phyloP scores from a whole-genome alignment of 1,284 basidiomycete genomes.

The Sporisorium iseilematis-ciliati region DNA sequence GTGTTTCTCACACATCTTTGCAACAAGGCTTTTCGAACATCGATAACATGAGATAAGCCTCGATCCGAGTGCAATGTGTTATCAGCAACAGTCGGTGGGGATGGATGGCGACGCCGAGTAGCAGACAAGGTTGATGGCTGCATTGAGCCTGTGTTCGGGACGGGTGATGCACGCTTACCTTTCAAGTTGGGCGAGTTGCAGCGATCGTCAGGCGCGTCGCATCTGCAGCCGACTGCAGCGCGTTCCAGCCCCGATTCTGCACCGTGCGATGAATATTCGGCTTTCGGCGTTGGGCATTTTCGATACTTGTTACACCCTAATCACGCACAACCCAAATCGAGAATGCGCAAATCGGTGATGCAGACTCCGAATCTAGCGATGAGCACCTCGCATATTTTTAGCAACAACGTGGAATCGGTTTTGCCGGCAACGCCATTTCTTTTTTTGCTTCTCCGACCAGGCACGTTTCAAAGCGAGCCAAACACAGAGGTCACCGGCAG shows the following conservation, averaged over 20 bases:
- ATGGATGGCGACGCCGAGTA: slow-evolving; percentile 5
- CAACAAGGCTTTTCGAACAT: not conserved
- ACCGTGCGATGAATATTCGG: no score
- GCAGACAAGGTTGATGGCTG: not conserved
- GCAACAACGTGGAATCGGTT: no score
- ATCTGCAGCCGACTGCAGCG: slow-evolving; percentile 25
- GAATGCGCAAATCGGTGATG: no score
- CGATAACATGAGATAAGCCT: not conserved
- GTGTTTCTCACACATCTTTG: not conserved
- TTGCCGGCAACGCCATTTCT: not conserved
- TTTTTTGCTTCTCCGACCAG: not conserved
- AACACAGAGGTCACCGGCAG: not conserved
- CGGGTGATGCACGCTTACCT: slow-evolving; percentile 37
- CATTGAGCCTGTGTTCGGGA: no score
- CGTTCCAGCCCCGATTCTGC: no score
- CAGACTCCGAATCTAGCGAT: no score
- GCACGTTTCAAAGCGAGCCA: not conserved
- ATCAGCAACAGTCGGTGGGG: not conserved
- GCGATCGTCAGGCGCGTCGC: slow-evolving; percentile 43
- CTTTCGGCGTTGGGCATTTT: no score
- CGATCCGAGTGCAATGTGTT: not conserved
- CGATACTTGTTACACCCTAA: no score
- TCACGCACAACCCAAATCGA: no score
- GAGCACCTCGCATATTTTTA: no score
- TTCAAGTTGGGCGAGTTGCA: not conserved